phyloP scores from a whole-genome alignment of 257 asterid genomes.

The Plantago elongata region DNA sequence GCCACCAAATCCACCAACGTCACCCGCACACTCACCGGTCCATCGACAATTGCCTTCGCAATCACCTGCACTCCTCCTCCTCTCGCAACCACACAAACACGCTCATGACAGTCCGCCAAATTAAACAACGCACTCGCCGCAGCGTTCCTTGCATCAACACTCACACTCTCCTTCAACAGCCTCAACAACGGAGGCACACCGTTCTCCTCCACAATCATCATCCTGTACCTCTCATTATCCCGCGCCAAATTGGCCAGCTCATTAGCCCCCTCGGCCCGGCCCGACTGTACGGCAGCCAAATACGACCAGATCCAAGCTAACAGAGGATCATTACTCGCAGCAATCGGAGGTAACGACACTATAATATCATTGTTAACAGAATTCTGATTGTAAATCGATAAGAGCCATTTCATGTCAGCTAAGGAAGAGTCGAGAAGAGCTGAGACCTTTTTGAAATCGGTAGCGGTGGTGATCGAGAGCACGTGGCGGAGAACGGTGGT shows the following conservation, averaged over 20 bases:
- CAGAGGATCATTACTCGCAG: conserved; percentile 47
- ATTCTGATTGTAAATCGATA: conserved; percentile 31
- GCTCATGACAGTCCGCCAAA: conserved; percentile 35
- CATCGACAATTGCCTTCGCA: conserved; percentile 31
- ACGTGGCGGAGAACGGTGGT: conserved; percentile 51
- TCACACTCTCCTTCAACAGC: conserved; percentile 41
- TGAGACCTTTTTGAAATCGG: conserved; percentile 41
- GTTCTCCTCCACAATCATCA: conserved; percentile 40
- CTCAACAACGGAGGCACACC: conserved; percentile 54
- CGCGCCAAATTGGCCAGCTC: conserved; percentile 30
- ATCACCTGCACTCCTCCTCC: conserved; percentile 36
- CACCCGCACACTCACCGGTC: conserved; percentile 31
- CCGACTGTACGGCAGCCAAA: conserved; percentile 43
- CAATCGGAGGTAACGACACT: conserved; percentile 47
- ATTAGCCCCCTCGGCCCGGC: conserved; percentile 47
- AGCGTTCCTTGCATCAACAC: conserved; percentile 38
- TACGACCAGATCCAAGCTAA: conserved; percentile 56
- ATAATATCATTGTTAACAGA: conserved; percentile 21
- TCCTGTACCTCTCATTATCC: conserved; percentile 32
- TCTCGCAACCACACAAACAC: conserved; percentile 29
- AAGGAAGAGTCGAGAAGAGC: conserved; percentile 34
- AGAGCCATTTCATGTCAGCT: conserved; percentile 49
- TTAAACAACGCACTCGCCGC: conserved; percentile 41
- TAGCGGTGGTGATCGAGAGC: conserved; percentile 48
- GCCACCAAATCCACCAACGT: conserved; percentile 37